Conservation (phyloP, 176 grass and related monocot genomes). For the Aegilops speltoides region DNA sequence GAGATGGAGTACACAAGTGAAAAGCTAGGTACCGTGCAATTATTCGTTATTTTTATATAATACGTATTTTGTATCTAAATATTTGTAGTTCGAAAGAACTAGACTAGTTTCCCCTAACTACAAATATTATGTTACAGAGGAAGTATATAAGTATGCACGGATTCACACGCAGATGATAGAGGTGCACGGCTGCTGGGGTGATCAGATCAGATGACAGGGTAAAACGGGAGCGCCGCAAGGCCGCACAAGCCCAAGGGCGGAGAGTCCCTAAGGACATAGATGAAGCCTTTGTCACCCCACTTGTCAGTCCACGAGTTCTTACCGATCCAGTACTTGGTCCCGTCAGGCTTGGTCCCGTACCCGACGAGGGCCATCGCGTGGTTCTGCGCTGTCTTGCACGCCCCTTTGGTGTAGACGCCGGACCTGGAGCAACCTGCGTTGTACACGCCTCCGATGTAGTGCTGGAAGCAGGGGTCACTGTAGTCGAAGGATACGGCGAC, state of each 20-base stretch:
- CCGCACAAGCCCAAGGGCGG: neutral
- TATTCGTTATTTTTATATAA: neutral
- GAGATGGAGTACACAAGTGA: neutral
- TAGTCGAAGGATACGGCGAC: conserved; percentile 1
- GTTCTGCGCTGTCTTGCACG: neutral
- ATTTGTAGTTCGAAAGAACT: no score
- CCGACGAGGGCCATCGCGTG: neutral
- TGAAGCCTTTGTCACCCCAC: neutral
- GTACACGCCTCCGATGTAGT: neutral
- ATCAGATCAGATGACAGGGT: neutral
- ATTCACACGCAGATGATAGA: no score
- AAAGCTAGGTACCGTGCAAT: neutral
- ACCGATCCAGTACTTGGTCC: neutral
- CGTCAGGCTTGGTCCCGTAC: neutral
- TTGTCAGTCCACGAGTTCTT: neutral
- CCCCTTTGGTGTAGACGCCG: neutral
- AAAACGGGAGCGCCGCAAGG: neutral
- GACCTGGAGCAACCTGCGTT: neutral
- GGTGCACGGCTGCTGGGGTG: neutral
- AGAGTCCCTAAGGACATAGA: neutral
- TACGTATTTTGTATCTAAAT: no score
- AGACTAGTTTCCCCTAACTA: no score
- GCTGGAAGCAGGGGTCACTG: conserved; percentile 4
- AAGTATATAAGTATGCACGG: neutral
- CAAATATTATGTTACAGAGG: no score